Evolutionary conservation across 768 basidiomycete species (phyloP), one percentile per base, ranked within the genome.

Genomic region (Austroboletus eburneus): DNA sequence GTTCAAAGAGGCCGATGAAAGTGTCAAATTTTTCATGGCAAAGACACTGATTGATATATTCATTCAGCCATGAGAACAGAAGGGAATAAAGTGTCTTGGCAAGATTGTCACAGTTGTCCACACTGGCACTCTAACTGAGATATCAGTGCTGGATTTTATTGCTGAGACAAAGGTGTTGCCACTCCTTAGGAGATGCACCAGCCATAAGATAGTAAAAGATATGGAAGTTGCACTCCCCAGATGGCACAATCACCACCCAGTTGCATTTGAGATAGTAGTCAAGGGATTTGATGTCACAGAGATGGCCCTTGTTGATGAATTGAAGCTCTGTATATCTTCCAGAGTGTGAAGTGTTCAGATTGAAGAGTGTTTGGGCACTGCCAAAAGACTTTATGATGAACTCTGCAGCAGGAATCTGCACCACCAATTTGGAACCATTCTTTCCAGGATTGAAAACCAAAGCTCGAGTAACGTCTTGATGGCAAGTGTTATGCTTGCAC

Each of bases 281-380:
- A 52, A 98, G 82, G 0, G 92, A 94, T 67, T 98, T 98, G 63
- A 91, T 73, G 52, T 96, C 96, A n/a, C n/a, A 38, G 0, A 98
- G 70, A 4, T 93, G 78, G 6, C 94, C 94, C 18, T 88, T 85
- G 27, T 97, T 93, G 43, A 80, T 89, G 71, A 97, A 98, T 68
- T 98, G 96, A 1, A 99, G 78, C 62, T 99, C 96, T 38, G 93
- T 96, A 66, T 99, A 99, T 65, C 94, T 93, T 46, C 95, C 96
- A 62, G 94, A 96, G 40, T 91, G 86, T 25, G 96, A 97, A 14
- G 95, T 94, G 59, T 96, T 96, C 39, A 90, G 79, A 61, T 97
- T 96, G 71, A 90, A 86, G 46, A 91, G 79, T 1, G 91, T 91
- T 49, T 90, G 85, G 17, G 94, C 90, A 56, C n/a, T n/a, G n/a